Conservation (phyloP, 2,329 filamentous ascomycete species). For the Xylariaceae sp. region DNA sequence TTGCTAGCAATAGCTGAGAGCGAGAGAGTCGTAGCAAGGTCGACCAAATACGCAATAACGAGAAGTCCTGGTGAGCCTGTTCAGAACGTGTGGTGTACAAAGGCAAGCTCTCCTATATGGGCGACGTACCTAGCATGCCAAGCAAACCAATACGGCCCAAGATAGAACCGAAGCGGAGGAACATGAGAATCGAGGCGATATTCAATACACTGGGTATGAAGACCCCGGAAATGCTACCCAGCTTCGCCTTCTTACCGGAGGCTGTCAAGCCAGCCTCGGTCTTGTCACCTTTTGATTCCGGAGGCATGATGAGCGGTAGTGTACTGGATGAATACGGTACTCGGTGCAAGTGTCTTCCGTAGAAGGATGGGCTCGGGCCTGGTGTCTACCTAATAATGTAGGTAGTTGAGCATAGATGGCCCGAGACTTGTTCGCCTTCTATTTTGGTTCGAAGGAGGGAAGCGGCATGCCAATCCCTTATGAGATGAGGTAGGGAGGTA, state of each 20-base stretch:
- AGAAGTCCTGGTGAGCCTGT: constrained; percentile 55
- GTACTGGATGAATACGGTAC: not conserved
- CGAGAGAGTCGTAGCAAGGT: constrained; percentile 80
- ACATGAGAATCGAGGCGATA: constrained; percentile 88
- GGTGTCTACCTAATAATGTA: no score
- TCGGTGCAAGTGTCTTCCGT: no score
- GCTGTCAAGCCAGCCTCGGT: constrained; percentile 23
- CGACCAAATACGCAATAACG: constrained; percentile 70
- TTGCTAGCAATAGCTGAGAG: constrained; percentile 88
- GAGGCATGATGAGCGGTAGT: constrained; percentile 20
- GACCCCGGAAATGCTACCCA: constrained; percentile 73
- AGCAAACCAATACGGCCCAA: constrained; percentile 74
- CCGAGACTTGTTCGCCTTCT: no score
- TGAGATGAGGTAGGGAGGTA: no score
- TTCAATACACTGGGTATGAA: constrained; percentile 88
- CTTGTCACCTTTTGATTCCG: constrained; percentile 15
- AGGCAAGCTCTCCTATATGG: not conserved
- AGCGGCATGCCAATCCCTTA: no score
- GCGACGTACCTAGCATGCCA: constrained; percentile 66
- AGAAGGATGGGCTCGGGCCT: no score
- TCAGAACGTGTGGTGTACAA: constrained; percentile 5
- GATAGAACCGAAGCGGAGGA: constrained; percentile 81
- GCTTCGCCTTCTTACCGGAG: constrained; percentile 50
- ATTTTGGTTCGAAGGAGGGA: no score
- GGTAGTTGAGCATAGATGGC: not conserved